Evolutionary conservation across 257 asterid genomes (phyloP).

Genomic region (Nicotiana tomentosiformis): DNA sequence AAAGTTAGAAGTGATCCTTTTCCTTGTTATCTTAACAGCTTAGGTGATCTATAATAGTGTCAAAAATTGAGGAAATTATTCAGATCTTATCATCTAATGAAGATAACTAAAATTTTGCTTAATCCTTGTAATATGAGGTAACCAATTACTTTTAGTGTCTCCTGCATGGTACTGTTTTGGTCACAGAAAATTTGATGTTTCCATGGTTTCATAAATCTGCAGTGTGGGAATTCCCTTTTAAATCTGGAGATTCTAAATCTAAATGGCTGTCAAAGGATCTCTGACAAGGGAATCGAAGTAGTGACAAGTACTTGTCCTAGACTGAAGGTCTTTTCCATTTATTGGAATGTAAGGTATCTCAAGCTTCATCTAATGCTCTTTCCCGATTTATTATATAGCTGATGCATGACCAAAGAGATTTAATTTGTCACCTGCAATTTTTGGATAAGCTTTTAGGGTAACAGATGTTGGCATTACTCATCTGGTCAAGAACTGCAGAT

Average conservation of each 20-base stretch:
- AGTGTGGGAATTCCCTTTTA: slow-evolving; percentile 48
- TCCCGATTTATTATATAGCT: background rate
- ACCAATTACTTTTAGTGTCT: background rate
- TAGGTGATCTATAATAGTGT: background rate
- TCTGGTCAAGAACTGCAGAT: slow-evolving; percentile 70
- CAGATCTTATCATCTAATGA: background rate
- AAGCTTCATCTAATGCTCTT: background rate
- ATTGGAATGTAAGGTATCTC: slow-evolving; percentile 87
- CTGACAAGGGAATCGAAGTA: slow-evolving; percentile 66
- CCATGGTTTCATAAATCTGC: slow-evolving; percentile 20
- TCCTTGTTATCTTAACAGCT: background rate
- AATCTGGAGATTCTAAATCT: slow-evolving; percentile 70
- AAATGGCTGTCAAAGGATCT: slow-evolving; percentile 91
- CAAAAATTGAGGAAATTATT: background rate
- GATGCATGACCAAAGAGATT: background rate
- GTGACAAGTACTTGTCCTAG: slow-evolving; percentile 52
- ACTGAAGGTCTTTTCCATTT: slow-evolving; percentile 64
- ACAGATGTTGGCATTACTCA: slow-evolving; percentile 65
- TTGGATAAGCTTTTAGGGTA: slow-evolving; percentile 47
- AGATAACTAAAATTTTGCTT: background rate
- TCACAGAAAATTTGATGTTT: slow-evolving; percentile 1
- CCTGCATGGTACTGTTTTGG: background rate
- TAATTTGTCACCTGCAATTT: slow-evolving; percentile 2
- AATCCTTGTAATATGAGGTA: background rate
- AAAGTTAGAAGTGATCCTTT: background rate